Evolutionary conservation across 805 yeast genomes (phyloP), one percentile per base, ranked within the genome.

Genomic region (Kodamaea kakaduensis): DNA sequence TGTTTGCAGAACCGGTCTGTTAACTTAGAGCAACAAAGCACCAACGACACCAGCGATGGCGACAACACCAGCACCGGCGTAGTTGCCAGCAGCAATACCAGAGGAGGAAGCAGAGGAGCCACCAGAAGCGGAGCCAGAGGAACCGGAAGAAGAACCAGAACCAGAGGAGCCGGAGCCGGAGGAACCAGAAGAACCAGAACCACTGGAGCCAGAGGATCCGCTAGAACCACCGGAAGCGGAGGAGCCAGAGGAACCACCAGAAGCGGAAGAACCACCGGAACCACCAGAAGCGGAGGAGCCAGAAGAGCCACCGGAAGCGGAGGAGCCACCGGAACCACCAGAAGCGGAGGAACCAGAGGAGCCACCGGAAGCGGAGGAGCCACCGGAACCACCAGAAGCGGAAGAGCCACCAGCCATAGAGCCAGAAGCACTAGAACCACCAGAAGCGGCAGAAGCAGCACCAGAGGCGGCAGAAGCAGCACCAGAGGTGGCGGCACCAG

Each of bases 401-500:
- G 35, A 31, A 14, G 41, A n/a, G 9, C 24, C 43, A 14, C 38
- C 32, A 12, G 32, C 29, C 16, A 26, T 23, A 12, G 37, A 30
- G 12, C 21, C 32, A 9, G 25, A 9, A 23, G 27, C 27, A 15
- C 18, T 34, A 28, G 17, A 25, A 14, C 22, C 24, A 17, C 17
- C 41, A 34, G 17, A 45, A 40, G 24, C 48, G 44, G 34, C 51
- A 48, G 36, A 27, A 35, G 34, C 45, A 46, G 30, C 35, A 19
- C 17, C 48, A 42, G 34, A 53, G 41, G 33, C 47, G 37, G 15
- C 34, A 19, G 23, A 44, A 47, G 34, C 48, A 37, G 26, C 54
- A 45, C 37, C 51, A 38, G 47, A 15, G 56, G 54, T 30, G 47
- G 48, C 44, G 18, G 50, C 34, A 59, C 61, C 4, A 59, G 32